phyloP scores from a whole-genome alignment of 1,139 yeast species.

The Candida anutae region DNA sequence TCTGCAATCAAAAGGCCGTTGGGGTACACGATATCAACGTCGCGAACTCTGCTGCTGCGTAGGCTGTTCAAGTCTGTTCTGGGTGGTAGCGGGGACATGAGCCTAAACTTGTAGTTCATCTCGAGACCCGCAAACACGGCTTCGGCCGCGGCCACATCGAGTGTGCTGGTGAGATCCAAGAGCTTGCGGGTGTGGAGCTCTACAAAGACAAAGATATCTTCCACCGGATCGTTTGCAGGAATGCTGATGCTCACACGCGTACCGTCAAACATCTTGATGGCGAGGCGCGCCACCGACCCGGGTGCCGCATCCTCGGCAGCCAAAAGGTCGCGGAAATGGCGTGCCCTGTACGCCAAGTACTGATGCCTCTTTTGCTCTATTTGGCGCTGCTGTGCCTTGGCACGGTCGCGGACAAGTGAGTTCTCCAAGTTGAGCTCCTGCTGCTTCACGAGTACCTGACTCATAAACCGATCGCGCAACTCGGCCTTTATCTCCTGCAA shows the following conservation, averaged over 20 bases:
- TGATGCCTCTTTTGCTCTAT: constrained; percentile 18
- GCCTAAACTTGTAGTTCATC: constrained; percentile 23
- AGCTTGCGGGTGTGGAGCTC: constrained; percentile 32
- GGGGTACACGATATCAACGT: constrained; percentile 31
- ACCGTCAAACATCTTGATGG: constrained; percentile 51
- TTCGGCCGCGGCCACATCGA: constrained; percentile 14
- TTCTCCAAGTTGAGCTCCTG: constrained; percentile 76
- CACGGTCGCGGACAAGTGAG: constrained; percentile 53
- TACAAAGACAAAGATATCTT: constrained; percentile 54
- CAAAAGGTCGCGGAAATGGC: constrained; percentile 36
- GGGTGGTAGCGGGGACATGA: constrained; percentile 36
- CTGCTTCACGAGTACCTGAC: constrained; percentile 56
- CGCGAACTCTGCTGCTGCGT: constrained; percentile 14
- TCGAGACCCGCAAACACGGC: constrained; percentile 15
- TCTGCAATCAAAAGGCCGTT: constrained; percentile 38
- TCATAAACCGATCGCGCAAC: constrained; percentile 50
- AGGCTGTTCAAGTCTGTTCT: constrained; percentile 22
- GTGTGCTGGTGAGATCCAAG: constrained; percentile 16
- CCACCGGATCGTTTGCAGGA: constrained; percentile 36
- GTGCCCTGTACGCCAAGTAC: constrained; percentile 37
- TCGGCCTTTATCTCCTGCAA: constrained; percentile 53
- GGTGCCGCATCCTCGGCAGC: constrained; percentile 23
- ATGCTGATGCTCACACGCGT: constrained; percentile 41
- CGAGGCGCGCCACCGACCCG: constrained; percentile 38
- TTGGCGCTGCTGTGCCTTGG: constrained; percentile 21